Evolutionary conservation across 352 stramenopile species (phyloP), one percentile per base, ranked within the genome.

Genomic region (Globisporangium polare): DNA sequence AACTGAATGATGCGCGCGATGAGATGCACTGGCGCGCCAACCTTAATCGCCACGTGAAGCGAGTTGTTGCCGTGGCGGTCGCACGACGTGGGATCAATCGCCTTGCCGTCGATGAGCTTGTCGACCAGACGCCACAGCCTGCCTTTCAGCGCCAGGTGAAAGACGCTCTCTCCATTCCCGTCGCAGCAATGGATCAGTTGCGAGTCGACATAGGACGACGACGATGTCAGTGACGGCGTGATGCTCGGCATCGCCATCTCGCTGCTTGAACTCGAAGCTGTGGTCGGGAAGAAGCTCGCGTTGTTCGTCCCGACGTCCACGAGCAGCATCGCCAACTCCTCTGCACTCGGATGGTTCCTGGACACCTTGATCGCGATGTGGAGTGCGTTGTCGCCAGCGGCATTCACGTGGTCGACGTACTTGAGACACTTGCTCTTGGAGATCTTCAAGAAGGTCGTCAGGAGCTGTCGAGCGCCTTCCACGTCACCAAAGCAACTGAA

Each of bases 81-180:
- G 39, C 72, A 73, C 6, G 69, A 72, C 41, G 69, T 74, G 2
- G 80, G 68, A 47, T 83, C 76, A 17, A 86, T 60, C 12, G 79
- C 68, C 3, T 74, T 68, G 39, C 71, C 67, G 29, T 75, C 62
- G 3, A 91, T 58, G 12, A 93, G 60, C 15, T 64, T 63, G 42
- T 74, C 67, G n/a, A 87, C 77, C n/a, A 89, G 62, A 5, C 66
- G 69, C 83, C 83, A 93, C 56, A 91, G 72, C n/a, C 54, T 69
- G 9, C 75, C 71, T 54, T 76, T 75, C 33, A 93, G 64, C 6
- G 83, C 81, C 41, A 90, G 65, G 56, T 90, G 83, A 2, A 87
- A 64, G 13, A 86, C 72, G 0, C 76, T 69, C 24, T 89, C 78
- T 12, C 80, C 78, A 13, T 65, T 68, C 3, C 63, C 68, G 47